Evolutionary conservation across 768 basidiomycete genomes (phyloP), one percentile per base, ranked within the genome.

Genomic region (Daedaleopsis sinensis): DNA sequence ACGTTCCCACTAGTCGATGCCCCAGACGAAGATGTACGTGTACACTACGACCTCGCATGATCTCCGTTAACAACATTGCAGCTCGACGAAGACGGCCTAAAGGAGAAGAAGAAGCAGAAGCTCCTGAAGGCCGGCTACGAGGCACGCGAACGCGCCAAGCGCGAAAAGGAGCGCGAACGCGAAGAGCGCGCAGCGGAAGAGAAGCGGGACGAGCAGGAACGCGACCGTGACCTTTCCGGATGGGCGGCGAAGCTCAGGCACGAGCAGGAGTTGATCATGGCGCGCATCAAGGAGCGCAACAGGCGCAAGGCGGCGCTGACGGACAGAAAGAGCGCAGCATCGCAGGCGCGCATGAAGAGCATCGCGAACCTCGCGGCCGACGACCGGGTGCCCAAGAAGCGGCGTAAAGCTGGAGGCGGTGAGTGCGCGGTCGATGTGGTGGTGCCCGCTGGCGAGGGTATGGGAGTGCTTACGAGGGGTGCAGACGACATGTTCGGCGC

Each of bases 341-440:
- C 96, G 0, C 97, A 98, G 74, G 92, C 90, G 35, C 79, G 96
- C 65, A 97, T 98, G 96, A 96, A 96, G 78, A 92, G 85, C 63
- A 97, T 99, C 38, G 94, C 96, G 1, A 90, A 85, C 49, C 78
- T 99, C 42, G 96, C 97, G 0, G 88, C 88, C 2, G 97, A 98
- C 61, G 91, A 93, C 46, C 82, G 88, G 2, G 82, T 90, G 13
- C 79, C 89, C 1, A 93, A 91, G 76, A 94, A 92, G 79, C 90
- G 91, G 71, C 86, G 91, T 55, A 95, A 93, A 77, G 88, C 79
- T 8, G 88, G 84, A 8, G 87, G 88, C 62, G 94, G 93, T 93
- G 56, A 54, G 83, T 72, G 4, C 54, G 27, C 27, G 27, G 27
- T 32, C 27, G 7, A 32, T 32, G 27, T 32, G 27, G 27, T 36